Base-by-base conservation (phyloP, 495 filamentous ascomycete genomes). In the Rostrohypoxylon terebratum region DNA sequence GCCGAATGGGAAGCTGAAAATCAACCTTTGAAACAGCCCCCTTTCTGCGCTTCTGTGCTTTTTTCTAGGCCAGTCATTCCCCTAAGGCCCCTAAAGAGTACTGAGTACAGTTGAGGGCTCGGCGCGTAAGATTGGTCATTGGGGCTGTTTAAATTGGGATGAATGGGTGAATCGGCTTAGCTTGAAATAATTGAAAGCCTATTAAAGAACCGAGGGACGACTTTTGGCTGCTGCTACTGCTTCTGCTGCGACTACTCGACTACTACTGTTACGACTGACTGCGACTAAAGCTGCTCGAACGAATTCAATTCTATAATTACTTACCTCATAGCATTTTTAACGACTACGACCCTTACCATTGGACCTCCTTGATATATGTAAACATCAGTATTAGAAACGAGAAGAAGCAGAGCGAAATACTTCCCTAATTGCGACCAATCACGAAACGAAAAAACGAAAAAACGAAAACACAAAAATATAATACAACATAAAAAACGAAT, bases 51-150 rank as follows among this genome's bases (percentile, higher is more conserved):
- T 53, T 53, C 18, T 57, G 55, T 54, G 21, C n/a, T 18, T 8
- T 47, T 16, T 14, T 23, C 4, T 3, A 50, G n/a, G n/a, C n/a
- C 3, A 50, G 18, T 23, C 23, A 4, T 55, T 23, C 33, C 2
- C n/a, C n/a, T n/a, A n/a, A n/a, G n/a, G n/a, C n/a, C n/a, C n/a
- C n/a, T n/a, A n/a, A 28, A 28, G 28, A 28, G 28, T 28, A 28
- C 28, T 28, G 28, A 47, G 16, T 42, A 36, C 53, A 68, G 51
- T 42, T 42, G 47, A 59, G 63, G 51, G 51, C 58, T 21, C 57
- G 62, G 66, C 66, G 71, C 62, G 58, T 74, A 74, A 74, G 71
- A 47, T 10, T 40, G n/a, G n/a, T n/a, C n/a, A n/a, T n/a, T n/a
- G 62, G 71, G 66, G 66, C 61, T 73, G 66, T 28, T 28, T 28